phyloP scores from a whole-genome alignment of 2,329 filamentous ascomycete genomes.

The Zymoseptoria passerinii region DNA sequence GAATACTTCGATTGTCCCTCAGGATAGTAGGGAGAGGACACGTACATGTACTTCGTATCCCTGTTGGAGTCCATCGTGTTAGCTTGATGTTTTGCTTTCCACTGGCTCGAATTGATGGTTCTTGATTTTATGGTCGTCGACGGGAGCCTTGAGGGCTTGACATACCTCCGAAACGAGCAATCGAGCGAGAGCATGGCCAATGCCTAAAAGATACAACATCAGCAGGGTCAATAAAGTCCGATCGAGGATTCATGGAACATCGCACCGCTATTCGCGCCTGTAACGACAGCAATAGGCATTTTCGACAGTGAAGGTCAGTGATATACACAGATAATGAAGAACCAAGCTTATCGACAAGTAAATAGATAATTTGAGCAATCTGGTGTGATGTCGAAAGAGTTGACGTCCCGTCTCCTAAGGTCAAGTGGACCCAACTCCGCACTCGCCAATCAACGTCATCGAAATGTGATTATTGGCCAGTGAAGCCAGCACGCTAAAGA shows the following conservation, averaged over 20 bases:
- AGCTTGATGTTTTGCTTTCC: neutral
- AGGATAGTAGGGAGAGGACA: neutral
- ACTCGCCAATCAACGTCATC: neutral
- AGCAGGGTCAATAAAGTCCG: neutral
- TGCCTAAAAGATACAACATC: constrained; percentile 6
- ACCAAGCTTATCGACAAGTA: neutral
- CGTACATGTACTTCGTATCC: constrained; percentile 19
- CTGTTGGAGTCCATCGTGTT: constrained; percentile 1
- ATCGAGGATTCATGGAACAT: neutral
- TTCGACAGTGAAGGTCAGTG: neutral
- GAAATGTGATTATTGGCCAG: neutral
- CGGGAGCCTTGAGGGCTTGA: neutral
- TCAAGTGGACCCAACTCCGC: neutral
- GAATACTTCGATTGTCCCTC: neutral
- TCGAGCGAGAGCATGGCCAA: constrained; percentile 17
- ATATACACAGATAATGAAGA: neutral
- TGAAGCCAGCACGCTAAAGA: neutral
- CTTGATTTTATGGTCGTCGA: neutral
- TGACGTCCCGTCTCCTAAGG: neutral
- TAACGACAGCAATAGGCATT: constrained; percentile 17
- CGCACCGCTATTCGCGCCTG: constrained; percentile 14
- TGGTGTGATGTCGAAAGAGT: neutral
- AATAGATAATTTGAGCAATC: neutral
- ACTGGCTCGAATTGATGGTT: neutral
- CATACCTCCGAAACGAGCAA: constrained; percentile 16